Conservation (phyloP, 768 basidiomycete species). For the Pisolithus orientalis region DNA sequence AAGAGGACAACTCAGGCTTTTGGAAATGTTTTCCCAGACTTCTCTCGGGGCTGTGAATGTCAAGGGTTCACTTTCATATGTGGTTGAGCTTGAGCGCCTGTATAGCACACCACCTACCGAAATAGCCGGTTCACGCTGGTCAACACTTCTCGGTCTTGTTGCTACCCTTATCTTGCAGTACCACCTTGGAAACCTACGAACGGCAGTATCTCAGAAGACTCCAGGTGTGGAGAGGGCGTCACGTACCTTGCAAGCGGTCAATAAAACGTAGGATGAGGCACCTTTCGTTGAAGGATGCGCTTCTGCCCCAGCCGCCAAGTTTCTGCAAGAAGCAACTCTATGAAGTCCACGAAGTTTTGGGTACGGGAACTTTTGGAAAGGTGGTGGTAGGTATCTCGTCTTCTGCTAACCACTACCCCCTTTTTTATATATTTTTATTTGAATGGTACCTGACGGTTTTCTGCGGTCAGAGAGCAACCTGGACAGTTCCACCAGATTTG, state of each 20-base stretch:
- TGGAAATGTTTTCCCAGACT: no score
- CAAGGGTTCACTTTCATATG: no score
- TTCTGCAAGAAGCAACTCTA: conserved; percentile 84
- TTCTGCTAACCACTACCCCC: not conserved
- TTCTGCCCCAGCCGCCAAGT: conserved; percentile 80
- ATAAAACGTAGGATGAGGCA: conserved; percentile 21
- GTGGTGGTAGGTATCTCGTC: conserved; percentile 57
- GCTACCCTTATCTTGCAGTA: no score
- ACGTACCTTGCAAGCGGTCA: not conserved
- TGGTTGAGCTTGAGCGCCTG: no score
- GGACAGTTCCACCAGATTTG: conserved; percentile 67
- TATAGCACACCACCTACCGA: no score
- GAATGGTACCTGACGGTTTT: not conserved
- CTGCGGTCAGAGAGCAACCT: conserved; percentile 55
- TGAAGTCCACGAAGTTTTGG: conserved; percentile 65
- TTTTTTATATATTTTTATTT: not conserved
- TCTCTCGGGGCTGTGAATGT: no score
- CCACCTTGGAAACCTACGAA: not conserved
- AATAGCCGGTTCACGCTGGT: no score
- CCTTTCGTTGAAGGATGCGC: conserved; percentile 42
- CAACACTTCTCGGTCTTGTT: no score
- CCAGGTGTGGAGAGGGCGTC: not conserved
- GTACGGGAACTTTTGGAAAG: conserved; percentile 85
- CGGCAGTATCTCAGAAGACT: not conserved
- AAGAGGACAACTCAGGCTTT: no score